Base-by-base conservation (phyloP, 192 early-diverging fungal species). In the Podila minutissima region DNA sequence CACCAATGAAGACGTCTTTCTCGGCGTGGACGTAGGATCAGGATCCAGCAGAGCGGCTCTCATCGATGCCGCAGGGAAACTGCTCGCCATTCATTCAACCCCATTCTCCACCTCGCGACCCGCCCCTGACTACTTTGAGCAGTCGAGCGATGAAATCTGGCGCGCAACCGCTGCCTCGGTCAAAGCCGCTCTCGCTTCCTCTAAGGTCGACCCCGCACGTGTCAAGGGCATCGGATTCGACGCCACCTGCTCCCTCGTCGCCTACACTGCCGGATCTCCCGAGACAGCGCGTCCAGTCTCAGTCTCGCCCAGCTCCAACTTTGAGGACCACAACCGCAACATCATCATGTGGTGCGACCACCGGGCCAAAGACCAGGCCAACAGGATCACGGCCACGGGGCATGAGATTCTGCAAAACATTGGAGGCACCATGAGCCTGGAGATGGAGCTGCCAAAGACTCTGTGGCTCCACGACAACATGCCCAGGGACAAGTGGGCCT, bases 371-470 rank as follows among this genome's bases (percentile, higher is more conserved):
- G 75, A 84, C 4, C 88, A 94, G 69, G 91, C 94, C 38, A 73
- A 74, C 6, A 83, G 82, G 5, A 91, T 95, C 72, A 89, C 89
- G 62, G 83, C 79, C 1, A 91, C 90, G 0, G 55, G 78, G 9
- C 89, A 90, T 50, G 57, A 74, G 1, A 86, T 94, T n/a, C 85
- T 94, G 31, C 82, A 85, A 24, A 85, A 88, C 62, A 86, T 88
- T 62, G 94, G 94, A 19, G 91, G 90, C 2, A 84, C 74, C 13
- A 88, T 95, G 62, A 91, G 89, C 65, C 82, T 87, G 4, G 93
- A 94, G 69, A 93, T 94, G 92, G 92, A 93, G 35, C 77, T 93
- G n/a, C 93, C 94, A 26, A 95, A 95, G 74, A 84, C 89, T 0
- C 64, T 91, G 0, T 95, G 94, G 94, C 68, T 95, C 5, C 81